Evolutionary conservation across 257 asterid genomes (phyloP).

Genomic region (Handroanthus guayacan): DNA sequence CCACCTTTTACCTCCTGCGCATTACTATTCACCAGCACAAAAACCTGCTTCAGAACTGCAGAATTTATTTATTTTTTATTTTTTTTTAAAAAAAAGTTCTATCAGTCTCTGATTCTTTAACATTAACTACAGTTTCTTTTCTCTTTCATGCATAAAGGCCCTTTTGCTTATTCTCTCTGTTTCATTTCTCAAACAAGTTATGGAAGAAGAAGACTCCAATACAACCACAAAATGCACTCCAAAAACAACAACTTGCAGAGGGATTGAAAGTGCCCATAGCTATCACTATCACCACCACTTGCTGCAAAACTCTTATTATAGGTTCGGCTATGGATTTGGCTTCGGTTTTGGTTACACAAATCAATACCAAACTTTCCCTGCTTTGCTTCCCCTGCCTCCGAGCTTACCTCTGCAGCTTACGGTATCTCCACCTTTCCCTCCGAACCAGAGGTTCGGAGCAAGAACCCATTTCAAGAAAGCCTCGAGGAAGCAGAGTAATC

Average conservation of each 20-base stretch:
- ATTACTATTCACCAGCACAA: slow-evolving; percentile 36
- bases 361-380: slow-evolving; percentile 62
- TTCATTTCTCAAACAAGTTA: slow-evolving; percentile 47
- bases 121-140: slow-evolving; percentile 55
- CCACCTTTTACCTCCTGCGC: slow-evolving; percentile 38
- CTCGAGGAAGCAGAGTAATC: slow-evolving; percentile 42
- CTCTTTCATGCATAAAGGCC: slow-evolving; percentile 70
- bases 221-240: slow-evolving; percentile 57
- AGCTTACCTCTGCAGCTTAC: slow-evolving; percentile 60
- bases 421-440: slow-evolving; percentile 54
- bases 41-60: slow-evolving; percentile 33
- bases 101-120: slow-evolving; percentile 39
- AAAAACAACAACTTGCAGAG: slow-evolving; percentile 47
- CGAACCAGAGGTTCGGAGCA: slow-evolving; percentile 55
- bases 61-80: not conserved
- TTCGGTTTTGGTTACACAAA: slow-evolving; percentile 51
- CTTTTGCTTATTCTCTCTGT: slow-evolving; percentile 49
- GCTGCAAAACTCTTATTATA: slow-evolving; percentile 54
- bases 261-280: slow-evolving; percentile 38
- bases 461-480: slow-evolving; percentile 63
- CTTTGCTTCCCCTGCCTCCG: slow-evolving; percentile 86
- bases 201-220: slow-evolving; percentile 64
- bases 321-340: slow-evolving; percentile 55
- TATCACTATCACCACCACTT: slow-evolving; percentile 57
- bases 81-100: not conserved